Percentiles rank a stretch among this genome's conserved stretches.
phyloP scores from a whole-genome alignment of 345 rosid species.

The Brassica carinata region DNA sequence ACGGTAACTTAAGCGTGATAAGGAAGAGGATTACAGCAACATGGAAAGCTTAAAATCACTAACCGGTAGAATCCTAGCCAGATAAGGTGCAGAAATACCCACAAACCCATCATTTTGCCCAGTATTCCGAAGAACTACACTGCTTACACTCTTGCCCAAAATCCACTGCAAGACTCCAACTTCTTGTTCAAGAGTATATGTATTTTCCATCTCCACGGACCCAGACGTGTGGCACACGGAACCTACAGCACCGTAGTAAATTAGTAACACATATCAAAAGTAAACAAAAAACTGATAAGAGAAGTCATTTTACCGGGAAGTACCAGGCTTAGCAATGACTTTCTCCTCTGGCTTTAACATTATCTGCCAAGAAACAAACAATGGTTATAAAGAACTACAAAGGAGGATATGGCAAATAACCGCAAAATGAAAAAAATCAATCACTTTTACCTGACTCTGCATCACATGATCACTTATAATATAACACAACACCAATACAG shows the following conservation, averaged over 20 bases:
- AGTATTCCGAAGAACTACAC: conserved; percentile 61
- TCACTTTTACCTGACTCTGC: conserved; percentile 59
- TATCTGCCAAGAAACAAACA: conserved; percentile 54
- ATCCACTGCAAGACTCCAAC: conserved; percentile 96
- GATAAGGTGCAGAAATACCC: conserved; percentile 93
- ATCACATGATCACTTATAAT: conserved; percentile 23
- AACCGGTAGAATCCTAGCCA: conserved; percentile 97
- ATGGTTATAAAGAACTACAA: not conserved
- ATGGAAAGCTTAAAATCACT: conserved; percentile 38
- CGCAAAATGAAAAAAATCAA: not conserved
- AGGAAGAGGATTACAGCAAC: not conserved
- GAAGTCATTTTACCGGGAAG: not conserved
- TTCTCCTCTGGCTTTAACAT: conserved; percentile 91
- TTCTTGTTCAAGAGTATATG: conserved; percentile 85
- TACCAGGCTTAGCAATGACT: conserved; percentile 88
- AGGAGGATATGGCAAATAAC: not conserved
- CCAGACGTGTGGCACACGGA: conserved; percentile 99
- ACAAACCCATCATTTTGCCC: conserved; percentile 83
- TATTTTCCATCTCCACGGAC: conserved; percentile 84
- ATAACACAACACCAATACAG: not conserved
- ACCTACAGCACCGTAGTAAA: conserved; percentile 43
- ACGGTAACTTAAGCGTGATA: not conserved
- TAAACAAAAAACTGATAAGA: not conserved
- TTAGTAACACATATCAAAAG: not conserved
- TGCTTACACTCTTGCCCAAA: conserved; percentile 84